Conservation (phyloP, 2,329 filamentous ascomycete species). For the Tolypocladium paradoxum region DNA sequence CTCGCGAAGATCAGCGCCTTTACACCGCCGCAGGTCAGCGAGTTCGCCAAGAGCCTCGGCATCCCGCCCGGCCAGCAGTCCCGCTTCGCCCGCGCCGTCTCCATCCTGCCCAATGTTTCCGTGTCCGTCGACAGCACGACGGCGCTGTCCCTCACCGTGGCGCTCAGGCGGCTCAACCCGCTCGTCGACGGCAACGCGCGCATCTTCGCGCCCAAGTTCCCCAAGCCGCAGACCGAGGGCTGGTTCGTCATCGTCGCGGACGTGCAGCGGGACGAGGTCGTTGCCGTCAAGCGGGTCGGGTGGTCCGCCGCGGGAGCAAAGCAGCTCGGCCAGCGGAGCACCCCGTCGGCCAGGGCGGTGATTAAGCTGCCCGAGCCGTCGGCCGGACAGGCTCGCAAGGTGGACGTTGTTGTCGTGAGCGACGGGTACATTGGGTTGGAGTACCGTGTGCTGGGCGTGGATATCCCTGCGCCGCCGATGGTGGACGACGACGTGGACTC, state of each 20-base stretch:
- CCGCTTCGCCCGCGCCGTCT: constrained; percentile 47
- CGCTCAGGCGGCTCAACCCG: constrained; percentile 56
- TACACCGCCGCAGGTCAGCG: constrained; percentile 22
- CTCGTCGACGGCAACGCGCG: constrained; percentile 55
- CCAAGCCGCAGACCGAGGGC: constrained; percentile 88
- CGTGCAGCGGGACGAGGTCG: constrained; percentile 57
- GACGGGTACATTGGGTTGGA: constrained; percentile 78
- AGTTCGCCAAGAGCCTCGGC: constrained; percentile 38
- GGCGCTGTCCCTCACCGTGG: constrained; percentile 50
- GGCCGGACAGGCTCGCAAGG: constrained; percentile 39
- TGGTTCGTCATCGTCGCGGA: constrained; percentile 78
- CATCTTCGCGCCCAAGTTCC: constrained; percentile 81
- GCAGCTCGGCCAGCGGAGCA: constrained; percentile 28
- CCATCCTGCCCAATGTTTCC: constrained; percentile 57
- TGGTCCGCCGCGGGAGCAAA: constrained; percentile 41
- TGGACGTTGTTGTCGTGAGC: constrained; percentile 71
- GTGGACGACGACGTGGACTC: constrained; percentile 36
- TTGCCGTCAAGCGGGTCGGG: constrained; percentile 76
- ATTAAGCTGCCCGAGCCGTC: constrained; percentile 48
- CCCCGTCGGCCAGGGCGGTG: constrained; percentile 41
- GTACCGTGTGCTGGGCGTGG: constrained; percentile 35
- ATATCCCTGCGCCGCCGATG: constrained; percentile 38
- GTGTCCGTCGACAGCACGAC: constrained; percentile 52
- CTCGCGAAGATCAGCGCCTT: constrained; percentile 32
- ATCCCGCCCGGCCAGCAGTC: constrained; percentile 32